These are phyloP conservation scores for Termitomyces sp. DNA, from an alignment of 768 basidiomycete genomes.

Conservation along the genomic window DNA sequence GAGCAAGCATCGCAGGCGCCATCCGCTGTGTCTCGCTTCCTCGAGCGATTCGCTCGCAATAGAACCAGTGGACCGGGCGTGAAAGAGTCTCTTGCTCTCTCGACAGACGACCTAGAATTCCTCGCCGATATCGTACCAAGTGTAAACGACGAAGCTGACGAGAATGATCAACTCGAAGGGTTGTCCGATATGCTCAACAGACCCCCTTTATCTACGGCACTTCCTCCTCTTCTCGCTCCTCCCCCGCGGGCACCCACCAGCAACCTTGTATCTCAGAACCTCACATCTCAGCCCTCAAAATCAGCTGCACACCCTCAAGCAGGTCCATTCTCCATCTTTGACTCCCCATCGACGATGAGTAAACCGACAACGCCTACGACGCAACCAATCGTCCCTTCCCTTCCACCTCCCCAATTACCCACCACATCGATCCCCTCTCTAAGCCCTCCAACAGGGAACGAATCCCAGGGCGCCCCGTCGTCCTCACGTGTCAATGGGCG, in stretches of 20 bases:
- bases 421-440: background rate
- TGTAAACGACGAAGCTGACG: constrained; percentile 34
- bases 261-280: background rate
- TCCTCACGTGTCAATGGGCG: constrained; percentile 2
- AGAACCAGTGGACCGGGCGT: constrained; percentile 28
- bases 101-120: constrained; percentile 78
- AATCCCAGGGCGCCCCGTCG: constrained; percentile 1
- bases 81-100: constrained; percentile 61
- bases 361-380: constrained; percentile 2
- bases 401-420: background rate
- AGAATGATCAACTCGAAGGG: constrained; percentile 26
- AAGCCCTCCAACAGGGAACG: background rate
- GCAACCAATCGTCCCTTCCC: constrained; percentile 8
- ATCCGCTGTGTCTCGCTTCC: constrained; percentile 80
- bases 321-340: constrained; percentile 25
- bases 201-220: constrained; percentile 30
- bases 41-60: constrained; percentile 64
- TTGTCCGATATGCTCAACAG: constrained; percentile 38
- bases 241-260: constrained; percentile 21
- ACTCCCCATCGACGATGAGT: constrained; percentile 11
- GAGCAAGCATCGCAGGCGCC: constrained; percentile 28
- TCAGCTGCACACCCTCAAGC: constrained; percentile 8
- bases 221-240: constrained; percentile 43
- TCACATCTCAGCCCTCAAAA: background rate
- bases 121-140: constrained; percentile 65